Base-by-base conservation (phyloP, 768 basidiomycete genomes). In the Lanmaoa rubissima region DNA sequence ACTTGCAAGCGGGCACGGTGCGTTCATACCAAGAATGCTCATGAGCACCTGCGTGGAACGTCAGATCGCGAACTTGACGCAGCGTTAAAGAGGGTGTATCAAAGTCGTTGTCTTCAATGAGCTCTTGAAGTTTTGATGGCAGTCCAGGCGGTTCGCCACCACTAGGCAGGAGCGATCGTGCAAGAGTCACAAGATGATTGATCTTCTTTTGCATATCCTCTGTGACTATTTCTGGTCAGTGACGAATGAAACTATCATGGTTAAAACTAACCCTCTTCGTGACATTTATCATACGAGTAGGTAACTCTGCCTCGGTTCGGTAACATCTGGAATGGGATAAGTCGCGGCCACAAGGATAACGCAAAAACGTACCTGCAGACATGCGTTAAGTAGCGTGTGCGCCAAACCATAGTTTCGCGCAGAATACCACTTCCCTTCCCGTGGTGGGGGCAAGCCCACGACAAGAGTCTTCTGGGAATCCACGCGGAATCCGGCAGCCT, bases 331-430 rank as follows among this genome's bases (percentile, higher is more conserved):
- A 32, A 45, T 36, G 6, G 2, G 47, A 12, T 52, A 5, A 42
- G 31, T 28, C 9, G 24, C 16, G 31, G 38, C 14, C 5, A 54
- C 3, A 42, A 45, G 3, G 28, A 34, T 10, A 47, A 32, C 5
- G 31, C 24, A 35, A 38, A 21, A 17, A 10, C 66, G 48, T 58
- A 78, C 80, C 43, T 67, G 61, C n/a, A 80, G 62, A 51, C 75
- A 74, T 13, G 69, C 61, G 35, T 64, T 65, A 0, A 75, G 65
- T 8, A 80, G 57, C 5, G 74, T 79, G 49, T 76, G 71, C 1
- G 78, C 76, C 19, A 81, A 64, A 10, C 75, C 74, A 56, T 76
- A 81, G 58, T 76, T 81, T 51, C 80, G 66, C 34, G 58, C 72
- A 5, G 77, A 74, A 32, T 65, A 26, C 70, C 72, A 70, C 7